phyloP scores from a whole-genome alignment of 2,329 filamentous ascomycete species.

The Trichophyton rubrum region DNA sequence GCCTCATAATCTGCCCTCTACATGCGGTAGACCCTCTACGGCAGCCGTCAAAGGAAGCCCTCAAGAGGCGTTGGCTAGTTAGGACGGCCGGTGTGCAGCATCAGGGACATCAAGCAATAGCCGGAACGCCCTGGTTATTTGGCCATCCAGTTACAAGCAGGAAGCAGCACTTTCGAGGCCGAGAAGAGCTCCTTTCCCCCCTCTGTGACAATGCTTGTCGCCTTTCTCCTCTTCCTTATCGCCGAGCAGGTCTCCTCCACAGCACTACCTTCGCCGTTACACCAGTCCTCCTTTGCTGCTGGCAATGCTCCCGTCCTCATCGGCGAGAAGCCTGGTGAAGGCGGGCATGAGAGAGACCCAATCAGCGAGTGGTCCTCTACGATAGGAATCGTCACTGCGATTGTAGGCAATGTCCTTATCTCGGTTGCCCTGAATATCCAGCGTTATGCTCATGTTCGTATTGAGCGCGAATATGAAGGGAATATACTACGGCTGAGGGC shows the following conservation, averaged over 20 bases:
- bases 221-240: conserved; percentile 5
- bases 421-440: conserved; percentile 94
- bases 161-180: background rate
- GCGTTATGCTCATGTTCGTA: conserved; percentile 80
- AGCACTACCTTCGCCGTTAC: conserved; percentile 1
- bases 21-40: background rate
- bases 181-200: background rate
- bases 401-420: conserved; percentile 85
- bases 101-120: background rate
- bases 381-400: conserved; percentile 88
- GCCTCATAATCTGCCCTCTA: background rate
- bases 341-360: conserved; percentile 3
- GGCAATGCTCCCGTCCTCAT: background rate
- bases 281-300: background rate
- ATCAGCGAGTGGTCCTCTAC: conserved; percentile 52
- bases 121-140: background rate
- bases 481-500: conserved; percentile 44
- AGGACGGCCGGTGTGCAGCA: background rate
- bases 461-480: conserved; percentile 57
- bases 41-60: background rate
- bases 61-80: background rate
- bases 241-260: conserved; percentile 4
- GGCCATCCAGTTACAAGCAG: background rate
- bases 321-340: background rate
- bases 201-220: conserved; percentile 1